Conservation (phyloP, 2,329 filamentous ascomycete species). For the Fusarium bulbicola region DNA sequence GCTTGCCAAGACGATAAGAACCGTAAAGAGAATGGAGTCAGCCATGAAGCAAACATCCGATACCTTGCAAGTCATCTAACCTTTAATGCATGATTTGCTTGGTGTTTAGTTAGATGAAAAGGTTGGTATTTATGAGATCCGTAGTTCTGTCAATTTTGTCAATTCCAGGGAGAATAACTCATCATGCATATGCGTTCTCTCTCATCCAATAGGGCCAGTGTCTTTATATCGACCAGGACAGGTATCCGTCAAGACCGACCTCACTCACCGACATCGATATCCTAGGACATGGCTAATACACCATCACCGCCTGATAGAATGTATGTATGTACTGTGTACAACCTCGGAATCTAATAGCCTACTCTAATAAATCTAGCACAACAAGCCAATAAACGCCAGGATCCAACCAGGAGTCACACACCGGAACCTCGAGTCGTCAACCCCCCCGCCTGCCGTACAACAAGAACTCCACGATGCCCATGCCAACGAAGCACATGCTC, state of each 20-base stretch:
- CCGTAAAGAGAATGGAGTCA: background rate
- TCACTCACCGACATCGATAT: background rate
- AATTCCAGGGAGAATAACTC: background rate
- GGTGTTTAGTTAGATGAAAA: background rate
- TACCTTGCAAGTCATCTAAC: background rate
- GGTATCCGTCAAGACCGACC: background rate
- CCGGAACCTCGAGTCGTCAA: constrained; percentile 9
- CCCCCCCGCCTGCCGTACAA: background rate
- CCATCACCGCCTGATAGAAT: background rate
- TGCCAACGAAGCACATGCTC: background rate
- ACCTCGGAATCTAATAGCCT: background rate
- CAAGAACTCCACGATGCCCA: background rate
- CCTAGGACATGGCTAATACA: too few species aligned
- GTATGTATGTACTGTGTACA: too few species aligned
- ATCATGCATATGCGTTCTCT: background rate
- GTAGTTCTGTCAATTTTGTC: too few species aligned
- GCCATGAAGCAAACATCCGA: background rate
- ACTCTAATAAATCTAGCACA: background rate
- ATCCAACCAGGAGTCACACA: background rate
- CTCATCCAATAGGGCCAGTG: background rate
- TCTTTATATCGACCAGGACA: background rate
- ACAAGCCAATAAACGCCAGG: background rate
- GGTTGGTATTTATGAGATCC: background rate
- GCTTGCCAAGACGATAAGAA: background rate
- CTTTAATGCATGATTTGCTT: background rate